These are phyloP conservation scores for Aspergillus pseudoterreus DNA, from an alignment of 2,329 filamentous ascomycete species.

Conservation along the genomic window DNA sequence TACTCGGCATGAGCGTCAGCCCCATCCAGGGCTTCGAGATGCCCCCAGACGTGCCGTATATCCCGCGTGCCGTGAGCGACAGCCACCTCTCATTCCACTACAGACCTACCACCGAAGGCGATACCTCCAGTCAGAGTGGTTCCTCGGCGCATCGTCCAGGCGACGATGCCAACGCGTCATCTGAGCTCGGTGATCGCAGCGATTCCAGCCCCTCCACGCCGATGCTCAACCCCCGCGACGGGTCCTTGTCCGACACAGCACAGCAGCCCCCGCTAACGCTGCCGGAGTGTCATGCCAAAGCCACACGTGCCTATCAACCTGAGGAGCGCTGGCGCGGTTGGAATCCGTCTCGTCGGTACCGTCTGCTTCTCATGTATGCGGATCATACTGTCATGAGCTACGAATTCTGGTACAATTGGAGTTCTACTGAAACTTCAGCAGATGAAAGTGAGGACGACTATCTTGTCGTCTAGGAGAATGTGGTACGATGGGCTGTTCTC, in stretches of 20 bases:
- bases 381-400: constrained; percentile 59
- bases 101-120: constrained; percentile 8
- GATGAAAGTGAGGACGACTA: constrained; percentile 13
- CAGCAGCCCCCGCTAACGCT: constrained; percentile 18
- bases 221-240: constrained; percentile 5
- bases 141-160: neutral
- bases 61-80: constrained; percentile 22
- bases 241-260: neutral
- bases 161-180: neutral
- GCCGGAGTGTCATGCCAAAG: constrained; percentile 33
- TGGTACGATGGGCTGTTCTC: neutral
- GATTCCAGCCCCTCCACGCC: neutral
- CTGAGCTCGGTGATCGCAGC: neutral
- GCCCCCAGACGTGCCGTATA: constrained; percentile 31
- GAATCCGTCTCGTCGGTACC: constrained; percentile 42
- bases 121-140: neutral
- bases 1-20: constrained; percentile 55
- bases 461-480: constrained; percentile 11
- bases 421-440: constrained; percentile 8
- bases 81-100: constrained; percentile 20
- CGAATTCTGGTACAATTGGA: constrained; percentile 51
- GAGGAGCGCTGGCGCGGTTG: constrained; percentile 37
- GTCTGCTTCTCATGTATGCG: constrained; percentile 54
- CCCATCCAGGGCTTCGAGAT: constrained; percentile 53
- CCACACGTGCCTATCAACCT: constrained; percentile 29